Evolutionary conservation across 148 eudicot species (phyloP).

Genomic region (Rhododendron williamsianum): DNA sequence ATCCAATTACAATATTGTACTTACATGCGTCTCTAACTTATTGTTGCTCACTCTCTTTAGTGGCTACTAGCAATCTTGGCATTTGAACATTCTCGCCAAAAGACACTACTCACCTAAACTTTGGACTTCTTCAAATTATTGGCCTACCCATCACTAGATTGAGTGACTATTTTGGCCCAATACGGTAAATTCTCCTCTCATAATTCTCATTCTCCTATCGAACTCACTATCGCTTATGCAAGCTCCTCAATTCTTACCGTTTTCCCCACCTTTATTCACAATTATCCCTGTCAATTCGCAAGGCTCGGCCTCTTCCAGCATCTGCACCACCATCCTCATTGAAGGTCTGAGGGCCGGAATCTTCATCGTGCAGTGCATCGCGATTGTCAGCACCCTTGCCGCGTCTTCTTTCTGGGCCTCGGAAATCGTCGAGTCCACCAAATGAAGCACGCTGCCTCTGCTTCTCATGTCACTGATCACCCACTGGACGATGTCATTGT

Average conservation of each 20-base stretch:
- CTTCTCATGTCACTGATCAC: constrained; percentile 16
- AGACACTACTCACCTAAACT: background rate
- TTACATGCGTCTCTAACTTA: background rate
- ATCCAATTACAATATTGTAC: too few species aligned
- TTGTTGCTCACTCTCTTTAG: background rate
- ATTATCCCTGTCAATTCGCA: constrained; percentile 9
- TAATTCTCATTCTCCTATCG: background rate
- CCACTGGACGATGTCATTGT: constrained; percentile 34
- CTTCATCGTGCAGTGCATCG: constrained; percentile 30
- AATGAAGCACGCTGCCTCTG: constrained; percentile 6
- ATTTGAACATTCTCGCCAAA: background rate
- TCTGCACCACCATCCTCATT: constrained; percentile 40
- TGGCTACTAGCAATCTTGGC: background rate
- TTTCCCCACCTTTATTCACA: constrained; percentile 9
- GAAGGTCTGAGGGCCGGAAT: constrained; percentile 28
- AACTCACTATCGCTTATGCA: background rate
- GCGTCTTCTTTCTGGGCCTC: constrained; percentile 21
- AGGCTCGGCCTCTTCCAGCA: constrained; percentile 37
- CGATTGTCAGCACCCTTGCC: constrained; percentile 22
- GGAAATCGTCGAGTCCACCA: constrained; percentile 27
- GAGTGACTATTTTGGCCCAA: background rate
- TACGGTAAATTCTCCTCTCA: background rate
- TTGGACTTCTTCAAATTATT: background rate
- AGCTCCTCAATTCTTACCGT: background rate
- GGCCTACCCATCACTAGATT: background rate